These are phyloP conservation scores for Ceratocystis destructans DNA, from an alignment of 2,329 filamentous ascomycete species.

Conservation along the genomic window DNA sequence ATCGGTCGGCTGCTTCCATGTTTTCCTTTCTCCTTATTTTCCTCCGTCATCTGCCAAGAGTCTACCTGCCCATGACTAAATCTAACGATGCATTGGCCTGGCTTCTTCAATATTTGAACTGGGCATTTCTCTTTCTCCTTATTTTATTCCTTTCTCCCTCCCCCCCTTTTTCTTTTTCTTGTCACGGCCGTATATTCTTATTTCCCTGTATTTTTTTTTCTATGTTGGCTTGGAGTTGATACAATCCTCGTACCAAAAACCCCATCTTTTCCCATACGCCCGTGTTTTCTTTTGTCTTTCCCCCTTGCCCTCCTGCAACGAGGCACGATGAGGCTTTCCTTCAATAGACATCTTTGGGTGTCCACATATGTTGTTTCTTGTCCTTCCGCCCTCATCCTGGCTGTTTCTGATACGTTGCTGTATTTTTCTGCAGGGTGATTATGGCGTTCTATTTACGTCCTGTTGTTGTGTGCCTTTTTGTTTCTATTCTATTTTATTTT, in stretches of 20 bases:
- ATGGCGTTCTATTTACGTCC: not conserved
- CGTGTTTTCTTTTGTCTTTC: not conserved
- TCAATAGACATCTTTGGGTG: not conserved
- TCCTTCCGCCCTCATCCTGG: not conserved
- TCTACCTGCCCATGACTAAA: not conserved
- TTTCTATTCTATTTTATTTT: not conserved
- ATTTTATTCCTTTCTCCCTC: conserved; percentile 9
- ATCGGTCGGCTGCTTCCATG: not conserved
- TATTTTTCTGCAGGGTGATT: not conserved
- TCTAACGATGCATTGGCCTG: not conserved
- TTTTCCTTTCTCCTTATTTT: conserved; percentile 8
- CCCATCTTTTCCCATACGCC: not conserved
- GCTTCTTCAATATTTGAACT: not conserved
- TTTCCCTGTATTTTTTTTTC: conserved; percentile 7
- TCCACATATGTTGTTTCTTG: not conserved
- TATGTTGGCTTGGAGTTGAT: conserved; percentile 1
- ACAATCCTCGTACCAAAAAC: not conserved
- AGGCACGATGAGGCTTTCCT: not conserved
- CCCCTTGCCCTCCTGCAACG: not conserved
- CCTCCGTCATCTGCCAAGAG: not conserved
- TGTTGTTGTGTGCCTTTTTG: not conserved
- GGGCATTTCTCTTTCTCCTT: not conserved
- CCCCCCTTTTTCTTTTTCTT: not conserved
- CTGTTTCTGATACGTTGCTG: not conserved
- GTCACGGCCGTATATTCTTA: conserved; percentile 2